These are phyloP conservation scores for Fagus crenata DNA, from an alignment of 306 rosid genomes.

Conservation along the genomic window DNA sequence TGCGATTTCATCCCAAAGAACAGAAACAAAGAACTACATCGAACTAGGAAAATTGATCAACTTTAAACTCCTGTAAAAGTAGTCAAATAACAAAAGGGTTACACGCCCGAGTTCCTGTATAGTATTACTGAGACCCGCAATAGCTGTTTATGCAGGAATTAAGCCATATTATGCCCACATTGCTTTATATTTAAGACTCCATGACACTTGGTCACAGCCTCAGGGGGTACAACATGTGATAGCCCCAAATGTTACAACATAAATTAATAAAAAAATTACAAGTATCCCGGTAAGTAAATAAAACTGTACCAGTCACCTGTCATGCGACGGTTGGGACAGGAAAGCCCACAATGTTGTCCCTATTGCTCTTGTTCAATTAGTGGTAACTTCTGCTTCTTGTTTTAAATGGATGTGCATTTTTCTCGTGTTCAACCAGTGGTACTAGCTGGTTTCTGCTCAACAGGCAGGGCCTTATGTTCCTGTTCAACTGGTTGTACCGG, in stretches of 20 bases:
- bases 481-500: slow-evolving; percentile 29
- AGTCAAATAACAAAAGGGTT: neutral
- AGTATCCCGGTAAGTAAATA: neutral
- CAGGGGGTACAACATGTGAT: slow-evolving; percentile 19
- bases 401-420: neutral
- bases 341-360: slow-evolving; percentile 22
- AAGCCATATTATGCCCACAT: slow-evolving; percentile 14
- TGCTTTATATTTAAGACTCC: slow-evolving; percentile 1
- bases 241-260: slow-evolving; percentile 19
- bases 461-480: neutral
- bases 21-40: neutral
- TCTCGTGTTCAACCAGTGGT: neutral
- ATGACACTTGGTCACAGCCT: slow-evolving; percentile 14
- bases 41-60: slow-evolving; percentile 8
- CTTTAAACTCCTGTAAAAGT: slow-evolving; percentile 4
- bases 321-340: neutral
- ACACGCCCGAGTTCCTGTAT: neutral
- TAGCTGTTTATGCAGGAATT: slow-evolving; percentile 5
- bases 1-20: neutral
- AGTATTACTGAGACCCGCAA: neutral
- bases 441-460: slow-evolving; percentile 9
- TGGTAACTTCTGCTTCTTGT: slow-evolving; percentile 15
- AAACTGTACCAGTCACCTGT: slow-evolving; percentile 25
- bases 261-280: slow-evolving; percentile 21
- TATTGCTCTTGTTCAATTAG: slow-evolving; percentile 29